Conservation (phyloP, 257 asterid species). For the Eucommia ulmoides region DNA sequence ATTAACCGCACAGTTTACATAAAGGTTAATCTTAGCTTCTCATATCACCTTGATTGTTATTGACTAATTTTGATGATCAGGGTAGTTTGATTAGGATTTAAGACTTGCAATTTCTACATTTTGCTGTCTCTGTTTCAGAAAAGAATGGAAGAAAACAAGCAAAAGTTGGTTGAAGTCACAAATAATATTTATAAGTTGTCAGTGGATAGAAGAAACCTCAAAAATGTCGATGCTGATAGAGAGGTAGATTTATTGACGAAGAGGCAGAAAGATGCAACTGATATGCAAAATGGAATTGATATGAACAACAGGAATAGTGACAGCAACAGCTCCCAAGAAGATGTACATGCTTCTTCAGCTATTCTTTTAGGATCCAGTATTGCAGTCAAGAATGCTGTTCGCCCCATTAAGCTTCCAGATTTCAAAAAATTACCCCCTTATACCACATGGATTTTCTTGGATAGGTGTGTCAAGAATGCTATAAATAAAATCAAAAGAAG, state of each 20-base stretch:
- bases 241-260: conserved; percentile 60
- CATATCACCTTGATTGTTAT: too few relatives aligned
- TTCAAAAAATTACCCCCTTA: conserved; percentile 57
- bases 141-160: conserved; percentile 54
- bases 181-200: conserved; percentile 38
- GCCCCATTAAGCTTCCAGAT: conserved; percentile 71
- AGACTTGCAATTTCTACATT: background rate
- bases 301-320: conserved; percentile 48
- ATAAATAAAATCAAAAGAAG: conserved; percentile 8
- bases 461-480: conserved; percentile 44
- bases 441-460: conserved; percentile 82
- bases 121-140: conserved; percentile 35
- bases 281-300: conserved; percentile 67
- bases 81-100: background rate
- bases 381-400: conserved; percentile 76
- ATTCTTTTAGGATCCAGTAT: too few relatives aligned
- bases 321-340: conserved; percentile 67
- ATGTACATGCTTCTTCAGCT: too few relatives aligned
- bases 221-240: conserved; percentile 32
- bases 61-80: too few relatives aligned
- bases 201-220: conserved; percentile 42
- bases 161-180: conserved; percentile 42
- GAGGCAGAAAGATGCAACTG: conserved; percentile 83
- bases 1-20: conserved; percentile 40
- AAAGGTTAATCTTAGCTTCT: conserved; percentile 37